Evolutionary conservation across 805 yeast species (phyloP), one percentile per base, ranked within the genome.

Genomic region (Wickerhamomyces xylosicus): DNA sequence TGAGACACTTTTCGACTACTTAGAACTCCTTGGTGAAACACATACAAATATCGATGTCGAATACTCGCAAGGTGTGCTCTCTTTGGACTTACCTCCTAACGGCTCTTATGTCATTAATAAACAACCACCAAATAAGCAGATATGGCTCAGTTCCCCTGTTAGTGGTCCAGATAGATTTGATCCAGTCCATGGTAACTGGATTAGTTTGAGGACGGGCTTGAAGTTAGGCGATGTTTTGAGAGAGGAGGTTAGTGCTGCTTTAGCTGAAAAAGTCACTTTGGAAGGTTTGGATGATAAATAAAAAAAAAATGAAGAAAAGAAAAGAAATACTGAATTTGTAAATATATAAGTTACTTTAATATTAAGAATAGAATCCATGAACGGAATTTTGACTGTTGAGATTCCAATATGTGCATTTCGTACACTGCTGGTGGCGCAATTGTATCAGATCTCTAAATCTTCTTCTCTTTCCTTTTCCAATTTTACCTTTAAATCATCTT

Each of bases 61-160:
- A 61, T 71, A 82, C 53, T 63, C 84, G 43, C 90, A 82, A 47
- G 99, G 99, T 7, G 97, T 92, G 8, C 59, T 92, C 61, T 78
- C 90, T 1, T 57, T 92, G 41, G 74, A 68, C 6, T 50, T 84
- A 15, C 85, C 90, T 3, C 72, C 77, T 1, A 64, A 67, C 15
- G 97, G 97, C 2, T 73, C 89, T 0, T 92, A 92, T 56, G 95
- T 92, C 21, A 79, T 92, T 54, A 92, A 92, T 64, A 90, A 87
- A 55, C 97, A 92, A 61, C 98, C 98, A 1, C 97, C 98, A 3
- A 92, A 87, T 62, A 82, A 85, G 61, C 99, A 92, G 58, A 81
- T 92, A 22, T 92, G 99, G 99, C 69, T 90, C 38, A 77, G 94
- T 42, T 83, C 95, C 34, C 99, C 99, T 0, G 54, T 86, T 3